Evolutionary conservation across 2,329 filamentous ascomycete genomes (phyloP), one percentile per base, ranked within the genome.

Genomic region (Verticillium nubilum): DNA sequence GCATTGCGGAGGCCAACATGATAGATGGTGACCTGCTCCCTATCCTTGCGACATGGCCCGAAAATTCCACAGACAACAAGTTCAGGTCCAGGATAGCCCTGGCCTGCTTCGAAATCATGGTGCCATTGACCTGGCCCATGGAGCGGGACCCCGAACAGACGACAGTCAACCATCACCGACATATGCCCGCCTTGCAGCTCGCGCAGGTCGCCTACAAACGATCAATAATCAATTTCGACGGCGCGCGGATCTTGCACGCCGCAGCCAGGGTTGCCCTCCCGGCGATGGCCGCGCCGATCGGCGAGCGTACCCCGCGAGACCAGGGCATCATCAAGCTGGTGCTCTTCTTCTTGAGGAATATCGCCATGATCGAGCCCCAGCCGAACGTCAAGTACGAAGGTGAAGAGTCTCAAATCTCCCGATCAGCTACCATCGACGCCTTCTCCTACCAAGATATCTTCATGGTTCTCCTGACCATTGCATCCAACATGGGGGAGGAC

Each of bases 361-460:
- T 98, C 28, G 88, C 89, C 58, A 88, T 94, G 78, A 96, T 99
- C 57, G 81, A 87, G 9, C 88, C 91, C 4, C 87, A 91, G 2
- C 82, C 85, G 2, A 86, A 87, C 62, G 78, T 91, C 55, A 85
- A 89, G 29, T 89, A 87, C 63, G 91, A 97, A 62, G 91, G 89
- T n/a, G 91, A 97, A 62, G 92, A 97, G 70, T 86, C 90, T 12
- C 91, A 97, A 67, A 87, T 96, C 31, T 96, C 92, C 5, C 86
- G 93, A 61, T 96, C 92, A 2, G 86, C 91, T 9, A 90, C 91
- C 0, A 93, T 98, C 62, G 90, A 96, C 67, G 89, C 91, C 1
- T 97, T 97, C 67, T 86, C 94, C 37, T 87, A 89, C 64, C 95
- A 99, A 73, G 93, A 97, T 71, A 90, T 97, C 25, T 90, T 98